Percentiles rank a stretch among this genome's conserved stretches.
These are phyloP conservation scores for Backusella sp. DNA, from an alignment of 192 early-diverging fungal species.

Conservation along the genomic window DNA sequence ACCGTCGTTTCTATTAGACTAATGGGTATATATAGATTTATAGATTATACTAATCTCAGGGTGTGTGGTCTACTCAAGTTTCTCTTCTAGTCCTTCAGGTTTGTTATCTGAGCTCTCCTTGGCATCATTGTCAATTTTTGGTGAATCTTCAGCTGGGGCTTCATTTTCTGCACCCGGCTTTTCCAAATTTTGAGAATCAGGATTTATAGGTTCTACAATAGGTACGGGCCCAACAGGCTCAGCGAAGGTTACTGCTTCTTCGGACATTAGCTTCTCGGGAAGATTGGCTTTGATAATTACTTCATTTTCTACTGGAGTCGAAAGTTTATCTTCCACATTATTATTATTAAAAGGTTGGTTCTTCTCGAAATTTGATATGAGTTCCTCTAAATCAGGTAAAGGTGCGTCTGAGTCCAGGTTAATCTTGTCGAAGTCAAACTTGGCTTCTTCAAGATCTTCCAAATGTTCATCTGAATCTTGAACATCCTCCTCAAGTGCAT, in stretches of 20 bases:
- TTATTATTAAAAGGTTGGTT: not conserved
- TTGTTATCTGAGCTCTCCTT: not conserved
- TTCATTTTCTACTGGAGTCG: not conserved
- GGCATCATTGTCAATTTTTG: not conserved
- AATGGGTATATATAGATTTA: not conserved
- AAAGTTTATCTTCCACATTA: not conserved
- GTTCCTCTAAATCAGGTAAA: not conserved
- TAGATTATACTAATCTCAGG: not conserved
- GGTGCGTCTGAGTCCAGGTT: not conserved
- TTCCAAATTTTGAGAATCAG: not conserved
- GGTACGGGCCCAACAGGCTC: not conserved
- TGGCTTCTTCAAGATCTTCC: not conserved
- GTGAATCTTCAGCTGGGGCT: not conserved
- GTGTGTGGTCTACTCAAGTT: not conserved
- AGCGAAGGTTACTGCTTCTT: not conserved
- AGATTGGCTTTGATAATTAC: not conserved
- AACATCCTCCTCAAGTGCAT: not conserved
- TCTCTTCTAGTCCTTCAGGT: not conserved
- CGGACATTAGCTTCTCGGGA: not conserved
- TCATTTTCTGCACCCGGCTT: not conserved
- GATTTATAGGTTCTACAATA: not conserved
- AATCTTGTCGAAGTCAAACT: not conserved
- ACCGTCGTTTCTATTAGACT: not conserved
- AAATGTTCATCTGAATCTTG: not conserved
- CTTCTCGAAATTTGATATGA: not conserved